A percentile compares a stretch with the other conserved stretches of the same genome.
These are phyloP conservation scores for Arctostaphylos glauca DNA, from an alignment of 148 eudicot genomes.

Conservation along the genomic window DNA sequence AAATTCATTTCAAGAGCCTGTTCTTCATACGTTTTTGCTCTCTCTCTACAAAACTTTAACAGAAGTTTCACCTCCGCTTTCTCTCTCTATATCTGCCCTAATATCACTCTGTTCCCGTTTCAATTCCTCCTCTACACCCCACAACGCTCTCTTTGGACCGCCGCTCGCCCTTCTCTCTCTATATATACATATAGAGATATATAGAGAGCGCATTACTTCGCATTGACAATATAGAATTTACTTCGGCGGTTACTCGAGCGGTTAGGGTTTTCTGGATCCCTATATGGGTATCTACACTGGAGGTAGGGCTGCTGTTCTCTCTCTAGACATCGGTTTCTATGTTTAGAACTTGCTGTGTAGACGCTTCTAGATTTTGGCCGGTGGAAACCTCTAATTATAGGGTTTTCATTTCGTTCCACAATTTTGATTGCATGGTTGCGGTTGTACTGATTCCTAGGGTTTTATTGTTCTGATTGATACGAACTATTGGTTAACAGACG, in stretches of 20 bases:
- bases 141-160: neutral
- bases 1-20: constrained; percentile 8
- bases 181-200: neutral
- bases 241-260: constrained; percentile 18
- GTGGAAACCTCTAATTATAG: constrained; percentile 12
- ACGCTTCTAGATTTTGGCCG: neutral
- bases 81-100: constrained; percentile 20
- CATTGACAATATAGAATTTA: neutral
- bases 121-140: constrained; percentile 12
- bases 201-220: neutral
- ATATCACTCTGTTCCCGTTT: constrained; percentile 12
- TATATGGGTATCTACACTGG: constrained; percentile 4
- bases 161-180: neutral
- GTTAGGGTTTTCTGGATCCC: constrained; percentile 27
- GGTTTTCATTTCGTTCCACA: constrained; percentile 1
- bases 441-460: constrained; percentile 6
- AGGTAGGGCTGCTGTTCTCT: constrained; percentile 10
- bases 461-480: neutral
- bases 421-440: neutral
- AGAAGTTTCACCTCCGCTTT: neutral
- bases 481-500: neutral
- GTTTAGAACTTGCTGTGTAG: neutral
- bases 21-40: constrained; percentile 15
- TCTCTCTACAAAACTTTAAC: neutral
- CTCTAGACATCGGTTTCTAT: neutral